A percentile compares a stretch with the other conserved stretches of the same genome.
Evolutionary conservation across 2,329 filamentous ascomycete species (phyloP).

Genomic region (Bipolaris victoriae): DNA sequence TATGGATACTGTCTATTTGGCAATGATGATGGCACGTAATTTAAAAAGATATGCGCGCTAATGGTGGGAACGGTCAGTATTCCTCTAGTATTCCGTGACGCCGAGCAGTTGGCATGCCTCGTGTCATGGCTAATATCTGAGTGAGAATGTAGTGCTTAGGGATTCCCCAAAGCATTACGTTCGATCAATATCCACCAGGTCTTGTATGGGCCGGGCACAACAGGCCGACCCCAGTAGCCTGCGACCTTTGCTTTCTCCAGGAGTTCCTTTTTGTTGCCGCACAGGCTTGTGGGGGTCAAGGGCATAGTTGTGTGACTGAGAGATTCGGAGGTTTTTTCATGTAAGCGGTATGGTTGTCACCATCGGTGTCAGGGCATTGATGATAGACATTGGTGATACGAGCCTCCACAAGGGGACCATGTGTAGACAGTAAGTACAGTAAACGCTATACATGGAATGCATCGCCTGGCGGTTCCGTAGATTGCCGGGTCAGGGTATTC

Average conservation of each 20-base stretch:
- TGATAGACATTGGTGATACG: too few relatives aligned
- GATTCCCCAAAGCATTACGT: not conserved
- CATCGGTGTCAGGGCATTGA: too few relatives aligned
- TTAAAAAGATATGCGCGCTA: too few relatives aligned
- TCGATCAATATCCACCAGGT: not conserved
- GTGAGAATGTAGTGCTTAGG: not conserved
- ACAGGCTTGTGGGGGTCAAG: not conserved
- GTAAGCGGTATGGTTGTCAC: too few relatives aligned
- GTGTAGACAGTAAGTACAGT: too few relatives aligned
- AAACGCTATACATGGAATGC: not conserved
- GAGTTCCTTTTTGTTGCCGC: not conserved
- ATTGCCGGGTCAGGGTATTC: not conserved
- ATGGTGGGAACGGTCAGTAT: too few relatives aligned
- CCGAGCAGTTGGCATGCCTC: not conserved
- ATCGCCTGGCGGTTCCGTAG: not conserved
- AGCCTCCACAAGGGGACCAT: too few relatives aligned
- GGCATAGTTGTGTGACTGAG: too few relatives aligned
- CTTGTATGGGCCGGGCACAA: not conserved
- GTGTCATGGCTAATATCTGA: not conserved
- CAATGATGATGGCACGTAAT: not conserved
- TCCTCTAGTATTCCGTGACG: too few relatives aligned
- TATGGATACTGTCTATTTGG: not conserved
- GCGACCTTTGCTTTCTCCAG: not conserved
- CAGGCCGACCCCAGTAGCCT: not conserved
- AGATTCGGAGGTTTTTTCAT: too few relatives aligned